Evolutionary conservation across 345 rosid genomes (phyloP), one percentile per base, ranked within the genome.

Genomic region (Eucalyptus sideroxylon): DNA sequence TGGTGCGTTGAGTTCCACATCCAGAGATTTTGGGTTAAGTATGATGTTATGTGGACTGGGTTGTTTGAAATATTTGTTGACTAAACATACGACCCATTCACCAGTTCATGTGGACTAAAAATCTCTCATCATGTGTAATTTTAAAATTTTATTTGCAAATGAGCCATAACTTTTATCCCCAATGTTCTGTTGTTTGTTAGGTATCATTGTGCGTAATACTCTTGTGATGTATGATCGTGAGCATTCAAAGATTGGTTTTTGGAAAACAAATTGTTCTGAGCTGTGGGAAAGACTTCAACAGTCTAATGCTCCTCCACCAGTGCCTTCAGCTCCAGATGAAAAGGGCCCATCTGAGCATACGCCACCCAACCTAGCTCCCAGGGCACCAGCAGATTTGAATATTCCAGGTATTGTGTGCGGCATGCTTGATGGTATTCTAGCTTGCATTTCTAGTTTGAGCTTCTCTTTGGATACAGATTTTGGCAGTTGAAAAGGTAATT

Each of bases 241-340:
- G 90, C 93, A 96, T 91, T 93, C 96, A 49, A 96, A 93, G 91
- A 93, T 97, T 87, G 99, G 99, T 50, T 98, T 98, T 88, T 96
- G 99, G 99, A 98, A 97, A 94, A 98, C 99, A 37, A 97, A 98
- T 90, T 98, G 99, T 91, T 97, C 99, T 5, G 96, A 96, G 92
- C 90, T 98, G 89, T 96, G 97, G 93, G 95, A 95, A 93, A 96
- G 95, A 92, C 95, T 97, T 90, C 94, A 95, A 69, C 59, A 92
- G 49, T 91, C 91, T 90, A 92, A 91, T 92, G 93, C 93, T 89
- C 91, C 93, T 37, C 90, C 96, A 30, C 92, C 93, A 72, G 81
- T 89, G 62, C 92, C 94, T 86, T 90, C 94, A 87, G 89, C 95
- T 90, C 82, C 94, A 27, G 77, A 88, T 47, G 88, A 88, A 86